Evolutionary conservation across 495 filamentous ascomycete species (phyloP), one percentile per base, ranked within the genome.

Genomic region (Viridothelium virens): DNA sequence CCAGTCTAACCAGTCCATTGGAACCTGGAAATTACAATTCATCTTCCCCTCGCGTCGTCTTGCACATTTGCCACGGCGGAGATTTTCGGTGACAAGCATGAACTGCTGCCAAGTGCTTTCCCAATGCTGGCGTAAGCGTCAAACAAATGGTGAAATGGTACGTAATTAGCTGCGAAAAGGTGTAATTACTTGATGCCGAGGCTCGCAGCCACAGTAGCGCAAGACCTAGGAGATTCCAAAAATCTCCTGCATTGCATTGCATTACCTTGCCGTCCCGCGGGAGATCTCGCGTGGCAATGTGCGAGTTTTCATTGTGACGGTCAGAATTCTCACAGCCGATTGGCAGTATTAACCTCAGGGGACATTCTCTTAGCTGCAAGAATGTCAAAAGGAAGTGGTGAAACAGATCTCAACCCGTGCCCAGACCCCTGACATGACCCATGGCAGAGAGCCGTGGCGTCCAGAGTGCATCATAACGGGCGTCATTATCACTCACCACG

Each of bases 41-140:
- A 7, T 33, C 31, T 7, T 2, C 36, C 31, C 36, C 25, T 59
- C 53, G 53, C 18, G 5, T 59, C 53, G 33, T 59, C 53, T 59
- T 59, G 53, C 53, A 36, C n/a, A 11, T 59, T 36, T 36, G 3
- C 18, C 14, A 33, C 6, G 14, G 53, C 53, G 53, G 53, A 59
- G 31, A 59, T 34, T 36, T 59, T 59, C 53, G 53, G 53, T 59
- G 53, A 59, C 53, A 34, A 9, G 53, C 53, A 59, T 59, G 53
- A 59, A 59, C 53, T 33, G 53, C 31, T 18, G 10, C 31, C 53
- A 59, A 5, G 18, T 36, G 53, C 48, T 12, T 36, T 59, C 41
- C 14, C 41, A 14, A 44, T 7, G 41, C 6, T 44, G 7, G 41
- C 7, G 41, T 7, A 14, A 44, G 7, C 41, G 14, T 14, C 41